A percentile compares a stretch with the other conserved stretches of the same genome.
Evolutionary conservation across 768 basidiomycete genomes (phyloP).

Genomic region (Trichaptum fuscoviolaceum): DNA sequence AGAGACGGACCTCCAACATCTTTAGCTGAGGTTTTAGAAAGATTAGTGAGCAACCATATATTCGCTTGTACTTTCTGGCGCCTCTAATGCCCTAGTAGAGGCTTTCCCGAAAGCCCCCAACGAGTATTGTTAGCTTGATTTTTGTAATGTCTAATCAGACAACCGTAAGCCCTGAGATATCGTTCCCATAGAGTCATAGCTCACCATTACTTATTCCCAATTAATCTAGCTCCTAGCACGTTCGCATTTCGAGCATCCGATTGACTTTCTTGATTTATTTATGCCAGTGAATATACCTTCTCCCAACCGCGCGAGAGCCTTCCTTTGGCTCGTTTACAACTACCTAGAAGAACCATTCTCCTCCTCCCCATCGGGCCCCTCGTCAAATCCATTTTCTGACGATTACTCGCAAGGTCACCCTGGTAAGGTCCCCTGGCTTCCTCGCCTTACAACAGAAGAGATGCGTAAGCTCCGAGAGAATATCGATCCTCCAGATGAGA

Average conservation of each 20-base stretch:
- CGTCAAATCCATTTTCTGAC: slow-evolving; percentile 73
- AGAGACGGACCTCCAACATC: slow-evolving; percentile 63
- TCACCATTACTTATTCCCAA: slow-evolving; percentile 3
- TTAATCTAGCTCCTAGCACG: slow-evolving; percentile 29
- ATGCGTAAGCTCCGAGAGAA: slow-evolving; percentile 31
- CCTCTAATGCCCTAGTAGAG: slow-evolving; percentile 33
- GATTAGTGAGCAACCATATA: slow-evolving; percentile 43
- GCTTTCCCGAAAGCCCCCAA: slow-evolving; percentile 63
- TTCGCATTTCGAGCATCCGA: slow-evolving; percentile 66
- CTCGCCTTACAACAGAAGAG: slow-evolving; percentile 25
- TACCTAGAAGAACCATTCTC: slow-evolving; percentile 63
- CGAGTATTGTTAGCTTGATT: slow-evolving; percentile 80
- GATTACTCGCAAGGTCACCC: slow-evolving; percentile 51
- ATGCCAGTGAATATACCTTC: slow-evolving; percentile 72
- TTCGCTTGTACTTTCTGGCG: slow-evolving; percentile 10
- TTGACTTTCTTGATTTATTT: slow-evolving; percentile 83
- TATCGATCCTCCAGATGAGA: slow-evolving; percentile 38
- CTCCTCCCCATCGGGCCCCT: slow-evolving; percentile 19
- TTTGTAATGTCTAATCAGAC: slow-evolving; percentile 80
- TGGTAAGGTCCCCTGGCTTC: slow-evolving; percentile 61
- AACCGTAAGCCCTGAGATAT: slow-evolving; percentile 42
- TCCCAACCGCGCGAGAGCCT: slow-evolving; percentile 65
- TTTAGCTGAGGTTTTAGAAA: slow-evolving; percentile 67
- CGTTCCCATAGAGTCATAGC: background rate
- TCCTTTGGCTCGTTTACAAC: slow-evolving; percentile 80